Conservation (phyloP, 345 rosid species). For the Eucalyptus pauciflora region DNA sequence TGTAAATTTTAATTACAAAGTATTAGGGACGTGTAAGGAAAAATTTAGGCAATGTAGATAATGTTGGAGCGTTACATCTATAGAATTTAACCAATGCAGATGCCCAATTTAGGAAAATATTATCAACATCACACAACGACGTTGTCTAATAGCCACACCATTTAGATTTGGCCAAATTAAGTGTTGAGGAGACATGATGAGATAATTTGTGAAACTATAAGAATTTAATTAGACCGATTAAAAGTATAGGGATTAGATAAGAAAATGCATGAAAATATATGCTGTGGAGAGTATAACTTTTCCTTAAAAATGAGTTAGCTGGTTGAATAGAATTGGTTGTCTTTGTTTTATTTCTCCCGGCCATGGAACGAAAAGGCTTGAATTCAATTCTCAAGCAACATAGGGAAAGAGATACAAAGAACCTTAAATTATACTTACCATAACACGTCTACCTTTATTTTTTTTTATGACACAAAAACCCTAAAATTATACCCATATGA, state of each 20-base stretch:
- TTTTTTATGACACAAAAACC: fast-evolving
- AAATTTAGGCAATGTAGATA: neutral
- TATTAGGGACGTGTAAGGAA: neutral
- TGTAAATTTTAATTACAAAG: neutral
- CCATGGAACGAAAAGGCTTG: neutral
- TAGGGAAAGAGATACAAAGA: neutral
- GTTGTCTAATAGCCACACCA: neutral
- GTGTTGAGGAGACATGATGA: neutral
- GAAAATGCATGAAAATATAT: neutral
- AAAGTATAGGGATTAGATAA: neutral
- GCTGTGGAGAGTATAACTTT: fast-evolving
- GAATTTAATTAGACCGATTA: neutral
- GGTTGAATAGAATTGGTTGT: neutral
- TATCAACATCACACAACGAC: neutral
- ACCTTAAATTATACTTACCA: neutral
- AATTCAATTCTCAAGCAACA: neutral
- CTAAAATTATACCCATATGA: fast-evolving
- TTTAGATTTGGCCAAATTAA: neutral
- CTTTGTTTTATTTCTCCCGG: neutral
- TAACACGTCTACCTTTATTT: fast-evolving
- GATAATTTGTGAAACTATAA: neutral
- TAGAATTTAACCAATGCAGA: neutral
- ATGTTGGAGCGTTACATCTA: fast-evolving
- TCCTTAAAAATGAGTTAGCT: neutral
- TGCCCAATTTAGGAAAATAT: neutral